phyloP scores from a whole-genome alignment of 352 stramenopile species.

The Phytophthora constricta region DNA sequence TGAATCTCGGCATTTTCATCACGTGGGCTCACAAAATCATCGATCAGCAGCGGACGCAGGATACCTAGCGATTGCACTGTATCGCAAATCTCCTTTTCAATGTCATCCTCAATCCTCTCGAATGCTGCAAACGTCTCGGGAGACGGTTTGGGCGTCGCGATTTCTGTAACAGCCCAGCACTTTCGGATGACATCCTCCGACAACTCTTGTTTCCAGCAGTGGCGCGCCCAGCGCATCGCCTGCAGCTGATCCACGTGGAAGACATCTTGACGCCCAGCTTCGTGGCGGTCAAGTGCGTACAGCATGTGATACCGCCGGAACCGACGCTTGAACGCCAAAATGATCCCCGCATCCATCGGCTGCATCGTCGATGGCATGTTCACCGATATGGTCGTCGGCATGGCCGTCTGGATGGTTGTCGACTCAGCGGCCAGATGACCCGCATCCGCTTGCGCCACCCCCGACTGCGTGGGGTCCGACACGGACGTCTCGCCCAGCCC shows the following conservation, averaged over 20 bases:
- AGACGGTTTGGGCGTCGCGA: conserved; percentile 31
- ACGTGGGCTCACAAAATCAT: conserved; percentile 55
- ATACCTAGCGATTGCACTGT: conserved; percentile 48
- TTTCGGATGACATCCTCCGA: conserved; percentile 44
- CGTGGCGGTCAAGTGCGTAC: conserved; percentile 59
- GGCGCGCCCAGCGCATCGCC: conserved; percentile 59
- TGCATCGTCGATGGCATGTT: conserved; percentile 32
- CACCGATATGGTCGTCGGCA: conserved; percentile 23
- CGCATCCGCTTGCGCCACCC: background rate
- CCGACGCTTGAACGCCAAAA: conserved; percentile 56
- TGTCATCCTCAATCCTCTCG: conserved; percentile 46
- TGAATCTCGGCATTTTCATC: conserved; percentile 55
- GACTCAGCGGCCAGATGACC: conserved; percentile 16
- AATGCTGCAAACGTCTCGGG: conserved; percentile 34
- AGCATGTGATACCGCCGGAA: conserved; percentile 64
- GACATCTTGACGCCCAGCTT: conserved; percentile 51
- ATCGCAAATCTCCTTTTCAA: conserved; percentile 60
- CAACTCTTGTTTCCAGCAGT: conserved; percentile 54
- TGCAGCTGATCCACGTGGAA: conserved; percentile 57
- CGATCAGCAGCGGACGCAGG: conserved; percentile 48
- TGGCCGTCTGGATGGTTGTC: conserved; percentile 11
- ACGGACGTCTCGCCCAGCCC: conserved; percentile 22
- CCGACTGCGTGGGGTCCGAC: conserved; percentile 12
- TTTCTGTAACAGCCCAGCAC: conserved; percentile 46
- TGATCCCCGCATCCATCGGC: conserved; percentile 50